Conservation (phyloP, 768 basidiomycete genomes). For the Pulveroboletus ravenelii region DNA sequence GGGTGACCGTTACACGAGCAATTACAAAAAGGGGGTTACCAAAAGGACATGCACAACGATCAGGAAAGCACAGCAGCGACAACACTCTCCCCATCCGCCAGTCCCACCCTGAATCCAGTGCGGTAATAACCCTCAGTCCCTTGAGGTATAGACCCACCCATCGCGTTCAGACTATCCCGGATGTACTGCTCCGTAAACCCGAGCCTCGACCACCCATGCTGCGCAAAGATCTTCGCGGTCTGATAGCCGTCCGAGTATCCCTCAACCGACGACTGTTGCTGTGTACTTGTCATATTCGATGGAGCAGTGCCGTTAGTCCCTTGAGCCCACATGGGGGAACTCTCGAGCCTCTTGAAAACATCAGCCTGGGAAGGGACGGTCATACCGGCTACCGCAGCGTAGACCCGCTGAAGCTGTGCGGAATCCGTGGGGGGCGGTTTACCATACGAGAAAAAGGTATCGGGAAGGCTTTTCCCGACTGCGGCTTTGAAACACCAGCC, state of each 20-base stretch:
- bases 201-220: slow-evolving; percentile 43
- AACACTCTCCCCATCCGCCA: slow-evolving; percentile 11
- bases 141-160: slow-evolving; percentile 4
- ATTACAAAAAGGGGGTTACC: background rate
- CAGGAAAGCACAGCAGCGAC: slow-evolving; percentile 10
- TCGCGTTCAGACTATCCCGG: slow-evolving; percentile 36
- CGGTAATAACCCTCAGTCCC: slow-evolving; percentile 12
- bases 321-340: background rate
- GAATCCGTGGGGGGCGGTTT: slow-evolving; percentile 21
- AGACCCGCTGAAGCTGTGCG: slow-evolving; percentile 18
- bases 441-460: slow-evolving; percentile 53
- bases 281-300: slow-evolving; percentile 9
- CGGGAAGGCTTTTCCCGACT: slow-evolving; percentile 52
- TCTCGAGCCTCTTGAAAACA: slow-evolving; percentile 9
- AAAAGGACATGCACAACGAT: background rate
- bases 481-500: slow-evolving; percentile 70
- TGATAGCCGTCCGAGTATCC: slow-evolving; percentile 61
- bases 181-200: slow-evolving; percentile 63
- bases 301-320: background rate
- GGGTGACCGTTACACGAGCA: slow-evolving; percentile 1
- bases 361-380: slow-evolving; percentile 11
- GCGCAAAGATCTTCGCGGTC: slow-evolving; percentile 52
- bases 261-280: slow-evolving; percentile 16
- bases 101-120: slow-evolving; percentile 12
- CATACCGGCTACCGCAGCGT: slow-evolving; percentile 13